phyloP scores from a whole-genome alignment of 1,284 basidiomycete species.

The Pyrrhoderma noxium region DNA sequence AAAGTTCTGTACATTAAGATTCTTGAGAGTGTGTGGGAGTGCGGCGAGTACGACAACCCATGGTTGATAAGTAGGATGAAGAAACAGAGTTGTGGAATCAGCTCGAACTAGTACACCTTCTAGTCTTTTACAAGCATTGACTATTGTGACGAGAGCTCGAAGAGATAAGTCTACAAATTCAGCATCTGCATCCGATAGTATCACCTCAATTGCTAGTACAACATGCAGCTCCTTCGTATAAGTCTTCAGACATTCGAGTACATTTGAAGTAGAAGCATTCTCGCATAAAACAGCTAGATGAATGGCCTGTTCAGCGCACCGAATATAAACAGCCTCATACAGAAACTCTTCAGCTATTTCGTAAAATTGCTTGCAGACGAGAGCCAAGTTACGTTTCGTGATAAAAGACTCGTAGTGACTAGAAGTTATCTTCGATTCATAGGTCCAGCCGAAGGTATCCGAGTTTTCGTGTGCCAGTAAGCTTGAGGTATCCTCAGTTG shows the following conservation, averaged over 20 bases:
- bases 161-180: slow-evolving; percentile 1
- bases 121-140: background rate
- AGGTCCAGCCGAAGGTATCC: slow-evolving; percentile 8
- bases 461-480: background rate
- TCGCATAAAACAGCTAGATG: background rate
- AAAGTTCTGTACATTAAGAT: slow-evolving; percentile 6
- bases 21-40: background rate
- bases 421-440: slow-evolving; percentile 1
- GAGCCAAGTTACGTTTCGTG: slow-evolving; percentile 2
- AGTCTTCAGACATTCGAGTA: background rate
- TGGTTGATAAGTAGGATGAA: slow-evolving; percentile 7
- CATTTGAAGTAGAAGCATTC: background rate
- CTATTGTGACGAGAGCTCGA: background rate
- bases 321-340: slow-evolving; percentile 7
- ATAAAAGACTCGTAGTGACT: slow-evolving; percentile 2
- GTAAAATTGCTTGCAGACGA: slow-evolving; percentile 4
- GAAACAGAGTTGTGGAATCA: slow-evolving; percentile 4
- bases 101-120: slow-evolving; percentile 1
- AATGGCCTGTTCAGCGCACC: background rate
- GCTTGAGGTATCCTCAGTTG: background rate
- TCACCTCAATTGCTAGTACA: background rate
- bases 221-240: background rate
- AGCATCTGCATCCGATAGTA: background rate
- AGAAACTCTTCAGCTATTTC: slow-evolving; percentile 1
- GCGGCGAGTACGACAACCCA: slow-evolving; percentile 4